phyloP scores from a whole-genome alignment of 352 stramenopile genomes.

The Phytophthora meadii region DNA sequence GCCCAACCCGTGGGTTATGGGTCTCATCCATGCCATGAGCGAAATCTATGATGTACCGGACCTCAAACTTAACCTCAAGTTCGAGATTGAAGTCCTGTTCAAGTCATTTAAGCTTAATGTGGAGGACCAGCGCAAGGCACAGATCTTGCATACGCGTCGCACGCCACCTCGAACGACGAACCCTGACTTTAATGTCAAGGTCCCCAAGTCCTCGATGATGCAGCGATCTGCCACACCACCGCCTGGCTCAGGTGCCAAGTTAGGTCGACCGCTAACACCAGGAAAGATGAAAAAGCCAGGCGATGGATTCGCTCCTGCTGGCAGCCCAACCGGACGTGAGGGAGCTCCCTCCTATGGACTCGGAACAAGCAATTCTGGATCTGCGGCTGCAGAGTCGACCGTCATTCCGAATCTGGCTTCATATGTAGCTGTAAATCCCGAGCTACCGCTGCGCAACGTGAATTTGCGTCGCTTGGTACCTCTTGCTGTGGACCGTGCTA shows the following conservation, averaged over 20 bases:
- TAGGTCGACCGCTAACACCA: constrained; percentile 65
- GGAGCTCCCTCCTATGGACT: constrained; percentile 36
- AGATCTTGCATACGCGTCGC: constrained; percentile 91
- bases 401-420: constrained; percentile 98
- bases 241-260: constrained; percentile 51
- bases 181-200: constrained; percentile 99
- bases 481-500: constrained; percentile 97
- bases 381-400: constrained; percentile 88
- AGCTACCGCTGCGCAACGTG: constrained; percentile 93
- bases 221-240: constrained; percentile 68
- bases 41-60: constrained; percentile 99
- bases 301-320: constrained; percentile 59
- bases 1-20: constrained; percentile 99
- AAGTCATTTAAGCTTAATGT: constrained; percentile 99
- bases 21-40: constrained; percentile 97
- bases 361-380: constrained; percentile 30
- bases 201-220: constrained; percentile 55
- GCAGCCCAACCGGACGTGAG: constrained; percentile 59
- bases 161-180: constrained; percentile 95
- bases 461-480: constrained; percentile 97
- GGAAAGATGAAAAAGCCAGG: constrained; percentile 62
- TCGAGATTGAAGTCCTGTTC: constrained; percentile 99
- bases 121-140: constrained; percentile 95
- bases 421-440: constrained; percentile 98
- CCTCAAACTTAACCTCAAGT: constrained; percentile 99